A percentile compares a stretch with the other conserved stretches of the same genome.
phyloP scores from a whole-genome alignment of 176 grass and related monocot genomes.

The Phyllostachys edulis region DNA sequence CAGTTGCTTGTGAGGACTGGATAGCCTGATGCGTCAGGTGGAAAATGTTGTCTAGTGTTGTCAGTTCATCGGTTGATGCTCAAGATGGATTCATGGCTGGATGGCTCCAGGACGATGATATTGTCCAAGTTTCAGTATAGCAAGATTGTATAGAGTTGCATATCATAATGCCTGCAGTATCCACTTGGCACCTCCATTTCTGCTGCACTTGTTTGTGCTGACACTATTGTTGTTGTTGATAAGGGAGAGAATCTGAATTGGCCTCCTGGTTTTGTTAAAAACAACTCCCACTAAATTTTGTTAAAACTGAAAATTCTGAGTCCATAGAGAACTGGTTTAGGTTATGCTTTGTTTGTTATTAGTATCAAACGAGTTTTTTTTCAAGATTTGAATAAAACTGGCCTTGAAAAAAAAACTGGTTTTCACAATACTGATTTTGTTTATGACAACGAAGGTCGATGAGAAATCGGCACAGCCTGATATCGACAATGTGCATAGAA shows the following conservation, averaged over 20 bases:
- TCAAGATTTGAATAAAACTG: neutral
- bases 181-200: neutral
- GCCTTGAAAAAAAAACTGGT: neutral
- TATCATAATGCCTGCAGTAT: neutral
- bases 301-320: neutral
- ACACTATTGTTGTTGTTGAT: neutral
- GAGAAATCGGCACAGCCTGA: neutral
- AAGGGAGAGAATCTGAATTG: neutral
- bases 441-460: neutral
- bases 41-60: neutral
- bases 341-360: neutral
- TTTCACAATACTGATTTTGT: neutral
- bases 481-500: slow-evolving; percentile 22
- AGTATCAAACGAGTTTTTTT: neutral
- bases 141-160: neutral
- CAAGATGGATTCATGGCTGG: slow-evolving; percentile 8
- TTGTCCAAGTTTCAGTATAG: neutral
- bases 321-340: neutral
- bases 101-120: neutral
- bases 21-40: neutral
- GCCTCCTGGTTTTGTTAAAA: neutral
- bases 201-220: neutral
- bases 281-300: neutral
- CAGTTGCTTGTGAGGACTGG: no score
- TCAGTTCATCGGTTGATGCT: slow-evolving; percentile 18